Percentiles rank a stretch among this genome's conserved stretches.
Evolutionary conservation across 805 yeast species (phyloP).

Genomic region (Vanderwaltozyma yarrowii): DNA sequence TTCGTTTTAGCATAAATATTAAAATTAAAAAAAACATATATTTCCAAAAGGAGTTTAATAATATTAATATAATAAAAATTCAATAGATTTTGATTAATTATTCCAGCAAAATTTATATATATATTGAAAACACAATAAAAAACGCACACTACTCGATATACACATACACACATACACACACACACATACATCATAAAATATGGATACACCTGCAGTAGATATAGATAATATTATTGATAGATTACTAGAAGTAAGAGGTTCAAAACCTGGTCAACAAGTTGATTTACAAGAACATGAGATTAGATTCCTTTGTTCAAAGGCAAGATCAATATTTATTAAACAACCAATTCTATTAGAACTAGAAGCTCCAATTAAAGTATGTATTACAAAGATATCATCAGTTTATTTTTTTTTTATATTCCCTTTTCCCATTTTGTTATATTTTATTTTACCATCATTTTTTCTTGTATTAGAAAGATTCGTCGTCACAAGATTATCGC

Average conservation of each 20-base stretch:
- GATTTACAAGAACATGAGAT: slow-evolving; percentile 90
- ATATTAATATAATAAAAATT: no score
- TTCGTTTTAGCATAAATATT: no score
- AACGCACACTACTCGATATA: no score
- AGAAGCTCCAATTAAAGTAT: slow-evolving; percentile 91
- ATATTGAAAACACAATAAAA: no score
- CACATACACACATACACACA: background rate
- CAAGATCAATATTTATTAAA: slow-evolving; percentile 94
- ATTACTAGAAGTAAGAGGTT: slow-evolving; percentile 93
- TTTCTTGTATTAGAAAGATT: background rate
- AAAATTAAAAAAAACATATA: no score
- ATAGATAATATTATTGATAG: slow-evolving; percentile 96
- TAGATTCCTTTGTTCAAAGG: slow-evolving; percentile 91
- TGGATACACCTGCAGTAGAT: slow-evolving; percentile 69
- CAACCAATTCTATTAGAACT: slow-evolving; percentile 92
- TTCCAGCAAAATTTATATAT: no score
- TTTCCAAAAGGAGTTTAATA: no score
- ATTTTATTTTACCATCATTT: background rate
- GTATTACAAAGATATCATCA: slow-evolving; percentile 26
- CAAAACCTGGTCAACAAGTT: slow-evolving; percentile 96
- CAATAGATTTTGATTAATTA: no score
- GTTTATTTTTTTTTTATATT: no score
- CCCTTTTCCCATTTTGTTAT: background rate
- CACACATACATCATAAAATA: slow-evolving; percentile 6
- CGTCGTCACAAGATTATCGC: background rate